Conservation (phyloP, 164 flowering plant species). For the Stephania cephalantha region DNA sequence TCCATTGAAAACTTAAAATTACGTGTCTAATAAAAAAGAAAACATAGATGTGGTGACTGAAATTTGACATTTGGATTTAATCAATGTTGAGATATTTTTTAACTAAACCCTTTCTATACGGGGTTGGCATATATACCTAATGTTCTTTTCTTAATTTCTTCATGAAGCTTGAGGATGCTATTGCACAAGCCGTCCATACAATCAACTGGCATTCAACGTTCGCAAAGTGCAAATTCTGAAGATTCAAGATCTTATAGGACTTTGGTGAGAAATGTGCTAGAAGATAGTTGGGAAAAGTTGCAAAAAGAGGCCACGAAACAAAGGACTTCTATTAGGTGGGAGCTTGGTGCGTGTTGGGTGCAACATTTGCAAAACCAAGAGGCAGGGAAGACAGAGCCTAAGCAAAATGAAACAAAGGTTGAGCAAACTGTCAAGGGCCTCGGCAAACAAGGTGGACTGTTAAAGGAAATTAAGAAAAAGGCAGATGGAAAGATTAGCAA, state of each 20-base stretch:
- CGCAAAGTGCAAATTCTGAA: conserved; percentile 40
- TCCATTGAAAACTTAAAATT: background rate
- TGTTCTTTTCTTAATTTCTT: conserved; percentile 9
- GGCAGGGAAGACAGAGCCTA: conserved; percentile 64
- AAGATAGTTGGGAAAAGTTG: conserved; percentile 55
- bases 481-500: conserved; percentile 38
- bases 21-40: background rate
- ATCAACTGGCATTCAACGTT: conserved; percentile 36
- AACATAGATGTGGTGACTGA: background rate
- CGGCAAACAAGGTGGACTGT: conserved; percentile 86
- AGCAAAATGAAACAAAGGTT: conserved; percentile 58
- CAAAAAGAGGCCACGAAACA: conserved; percentile 43
- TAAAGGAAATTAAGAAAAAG: conserved; percentile 79
- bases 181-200: conserved; percentile 63
- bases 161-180: conserved; percentile 73
- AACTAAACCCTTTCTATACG: background rate
- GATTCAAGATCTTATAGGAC: conserved; percentile 40
- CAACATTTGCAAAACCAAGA: conserved; percentile 88
- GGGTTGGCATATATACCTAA: background rate
- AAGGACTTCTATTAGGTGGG: conserved; percentile 78
- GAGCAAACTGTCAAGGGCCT: conserved; percentile 91
- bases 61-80: background rate
- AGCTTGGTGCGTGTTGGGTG: conserved; percentile 97
- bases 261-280: conserved; percentile 51
- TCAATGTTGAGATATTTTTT: background rate